Evolutionary conservation across 768 basidiomycete genomes (phyloP), one percentile per base, ranked within the genome.

Genomic region (Agrocybe praecox): DNA sequence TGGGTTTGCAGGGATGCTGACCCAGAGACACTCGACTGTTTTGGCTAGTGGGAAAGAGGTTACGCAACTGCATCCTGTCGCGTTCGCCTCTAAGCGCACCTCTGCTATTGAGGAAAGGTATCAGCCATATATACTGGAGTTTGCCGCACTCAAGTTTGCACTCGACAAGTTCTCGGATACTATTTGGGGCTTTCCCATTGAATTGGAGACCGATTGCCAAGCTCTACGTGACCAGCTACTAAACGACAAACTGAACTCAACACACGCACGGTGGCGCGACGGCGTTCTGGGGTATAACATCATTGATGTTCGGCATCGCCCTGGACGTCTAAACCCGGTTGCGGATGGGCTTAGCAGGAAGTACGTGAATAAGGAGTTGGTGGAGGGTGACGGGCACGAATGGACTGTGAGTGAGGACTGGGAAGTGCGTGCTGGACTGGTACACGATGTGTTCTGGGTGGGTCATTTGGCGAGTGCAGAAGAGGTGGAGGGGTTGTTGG

Each of bases 191-290:
- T 70, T 62, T 18, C 72, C 68, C 1, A 52, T 76, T 0, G 65
- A 73, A 32, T 26, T 76, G 6, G 67, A 71, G 32, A 75, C 71
- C 0, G 73, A 76, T 54, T 76, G 74, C 54, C 64, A 69, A 23
- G 74, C 73, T 2, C 62, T 76, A 0, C 52, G 65, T 7, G 70
- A 74, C 46, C 46, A 67, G 5, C 56, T 76, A 0, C 61, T 63
- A 1, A 73, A 34, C 43, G 34, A 45, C 4, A 66, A 62, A 33
- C 56, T 72, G 15, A 69, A 57, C 24, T 60, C 67, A 0, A 67
- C 69, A 12, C 75, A 76, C 55, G 68, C 69, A 6, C 55, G 70
- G 2, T 76, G 74, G 75, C 55, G 66, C 2, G 74, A 78, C 43
- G 64, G 72, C 0, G 64, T 77, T 0, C 42, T 75, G 0, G 58